These are phyloP conservation scores for Nakazawaea siamensis DNA, from an alignment of 805 yeast species.

Conservation along the genomic window DNA sequence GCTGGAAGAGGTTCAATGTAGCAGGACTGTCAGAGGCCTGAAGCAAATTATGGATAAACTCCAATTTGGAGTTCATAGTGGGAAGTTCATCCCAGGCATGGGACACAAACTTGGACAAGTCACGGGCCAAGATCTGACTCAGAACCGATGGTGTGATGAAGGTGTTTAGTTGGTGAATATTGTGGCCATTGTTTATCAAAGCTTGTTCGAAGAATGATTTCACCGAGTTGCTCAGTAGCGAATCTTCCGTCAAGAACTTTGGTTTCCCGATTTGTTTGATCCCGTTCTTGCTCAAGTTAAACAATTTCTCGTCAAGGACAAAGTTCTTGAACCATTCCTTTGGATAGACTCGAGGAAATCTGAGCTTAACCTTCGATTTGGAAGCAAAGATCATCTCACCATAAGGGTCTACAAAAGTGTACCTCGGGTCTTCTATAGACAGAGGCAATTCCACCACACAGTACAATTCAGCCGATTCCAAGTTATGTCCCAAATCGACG, in stretches of 20 bases:
- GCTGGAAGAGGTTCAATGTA: constrained; percentile 28
- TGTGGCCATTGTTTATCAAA: constrained; percentile 11
- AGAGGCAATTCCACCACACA: constrained; percentile 49
- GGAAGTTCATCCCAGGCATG: constrained; percentile 24
- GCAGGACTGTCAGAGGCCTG: constrained; percentile 32
- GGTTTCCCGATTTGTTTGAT: constrained; percentile 24
- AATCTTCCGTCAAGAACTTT: constrained; percentile 23
- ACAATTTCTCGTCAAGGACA: constrained; percentile 20
- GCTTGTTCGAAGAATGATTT: constrained; percentile 6
- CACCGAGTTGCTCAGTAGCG: neutral
- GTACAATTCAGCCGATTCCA: constrained; percentile 37
- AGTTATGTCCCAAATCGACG: constrained; percentile 38
- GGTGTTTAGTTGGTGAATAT: constrained; percentile 15
- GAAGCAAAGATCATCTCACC: constrained; percentile 49
- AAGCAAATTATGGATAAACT: constrained; percentile 24
- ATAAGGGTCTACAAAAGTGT: constrained; percentile 44
- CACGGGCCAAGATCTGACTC: constrained; percentile 20
- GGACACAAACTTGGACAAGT: constrained; percentile 18
- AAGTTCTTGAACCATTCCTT: constrained; percentile 22
- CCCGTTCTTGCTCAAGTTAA: constrained; percentile 12
- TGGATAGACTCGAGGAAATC: constrained; percentile 50
- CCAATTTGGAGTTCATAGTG: constrained; percentile 24
- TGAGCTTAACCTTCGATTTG: constrained; percentile 33
- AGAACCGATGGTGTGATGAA: constrained; percentile 23
- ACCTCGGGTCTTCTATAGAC: constrained; percentile 40